These are phyloP conservation scores for Gnomoniopsis sp. DNA, from an alignment of 2,329 filamentous ascomycete species.

Conservation along the genomic window DNA sequence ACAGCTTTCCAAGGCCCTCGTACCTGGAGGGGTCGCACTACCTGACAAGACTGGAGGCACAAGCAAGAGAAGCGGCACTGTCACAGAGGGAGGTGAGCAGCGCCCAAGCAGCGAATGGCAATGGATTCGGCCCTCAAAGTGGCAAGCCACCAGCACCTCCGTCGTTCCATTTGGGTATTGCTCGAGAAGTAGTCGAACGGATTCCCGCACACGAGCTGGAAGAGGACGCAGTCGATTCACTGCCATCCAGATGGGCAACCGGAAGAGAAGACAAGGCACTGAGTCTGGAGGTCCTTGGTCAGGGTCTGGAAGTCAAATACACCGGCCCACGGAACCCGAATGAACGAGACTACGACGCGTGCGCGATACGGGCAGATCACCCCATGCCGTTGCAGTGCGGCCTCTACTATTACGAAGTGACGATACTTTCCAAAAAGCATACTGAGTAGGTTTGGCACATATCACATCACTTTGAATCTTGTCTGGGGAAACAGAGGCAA, in stretches of 20 bases:
- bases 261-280: conserved; percentile 66
- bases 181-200: conserved; percentile 82
- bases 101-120: conserved; percentile 42
- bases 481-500: not conserved
- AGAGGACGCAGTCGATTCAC: conserved; percentile 56
- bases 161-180: conserved; percentile 67
- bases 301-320: conserved; percentile 70
- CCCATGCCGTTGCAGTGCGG: conserved; percentile 87
- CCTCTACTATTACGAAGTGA: conserved; percentile 88
- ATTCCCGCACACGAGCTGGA: conserved; percentile 54
- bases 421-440: conserved; percentile 46
- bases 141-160: conserved; percentile 51
- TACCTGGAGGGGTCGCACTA: conserved; percentile 79
- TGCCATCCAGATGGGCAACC: conserved; percentile 77
- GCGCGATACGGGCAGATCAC: conserved; percentile 76
- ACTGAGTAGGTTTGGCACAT: conserved; percentile 49
- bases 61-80: conserved; percentile 58
- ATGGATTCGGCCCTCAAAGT: conserved; percentile 46
- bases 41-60: conserved; percentile 70
- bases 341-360: conserved; percentile 70
- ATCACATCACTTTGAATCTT: conserved; percentile 8
- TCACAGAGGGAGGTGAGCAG: conserved; percentile 46
- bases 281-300: conserved; percentile 69
- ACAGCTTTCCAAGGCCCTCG: conserved; percentile 74
- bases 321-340: conserved; percentile 41